Evolutionary conservation across 169 alveolate genomes (phyloP).

Genomic region (Plasmodium chabaudi): DNA sequence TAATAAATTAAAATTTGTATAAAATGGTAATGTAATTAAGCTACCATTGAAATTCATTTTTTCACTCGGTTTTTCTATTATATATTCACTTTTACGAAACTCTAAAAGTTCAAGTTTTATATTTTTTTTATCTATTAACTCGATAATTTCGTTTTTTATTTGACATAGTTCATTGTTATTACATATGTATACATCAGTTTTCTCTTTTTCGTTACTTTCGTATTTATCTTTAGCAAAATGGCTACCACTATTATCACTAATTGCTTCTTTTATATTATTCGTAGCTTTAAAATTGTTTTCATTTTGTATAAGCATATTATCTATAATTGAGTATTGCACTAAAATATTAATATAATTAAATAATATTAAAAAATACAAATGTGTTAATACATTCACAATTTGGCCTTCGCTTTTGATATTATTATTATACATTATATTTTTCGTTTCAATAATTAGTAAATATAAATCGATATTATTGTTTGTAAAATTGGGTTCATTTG

Average conservation of each 20-base stretch:
- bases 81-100: slow-evolving; percentile 26
- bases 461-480: slow-evolving; percentile 44
- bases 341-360: slow-evolving; percentile 38
- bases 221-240: not conserved
- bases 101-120: slow-evolving; percentile 50
- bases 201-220: not conserved
- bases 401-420: slow-evolving; percentile 17
- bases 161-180: not conserved
- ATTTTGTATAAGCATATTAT: not conserved
- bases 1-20: slow-evolving; percentile 4
- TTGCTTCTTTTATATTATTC: no score
- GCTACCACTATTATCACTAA: not conserved
- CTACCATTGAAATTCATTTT: slow-evolving; percentile 38
- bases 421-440: not conserved
- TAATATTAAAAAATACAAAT: slow-evolving; percentile 42
- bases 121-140: slow-evolving; percentile 13
- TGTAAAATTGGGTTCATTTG: not conserved
- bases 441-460: slow-evolving; percentile 21
- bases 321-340: not conserved
- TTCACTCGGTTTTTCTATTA: slow-evolving; percentile 10
- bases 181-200: not conserved
- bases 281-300: no score
- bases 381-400: slow-evolving; percentile 15
- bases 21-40: slow-evolving; percentile 51
- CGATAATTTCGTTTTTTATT: slow-evolving; percentile 3